A percentile compares a stretch with the other conserved stretches of the same genome.
Conservation (phyloP, 2,329 filamentous ascomycete species). For the Trichoderma cornu-damae region DNA sequence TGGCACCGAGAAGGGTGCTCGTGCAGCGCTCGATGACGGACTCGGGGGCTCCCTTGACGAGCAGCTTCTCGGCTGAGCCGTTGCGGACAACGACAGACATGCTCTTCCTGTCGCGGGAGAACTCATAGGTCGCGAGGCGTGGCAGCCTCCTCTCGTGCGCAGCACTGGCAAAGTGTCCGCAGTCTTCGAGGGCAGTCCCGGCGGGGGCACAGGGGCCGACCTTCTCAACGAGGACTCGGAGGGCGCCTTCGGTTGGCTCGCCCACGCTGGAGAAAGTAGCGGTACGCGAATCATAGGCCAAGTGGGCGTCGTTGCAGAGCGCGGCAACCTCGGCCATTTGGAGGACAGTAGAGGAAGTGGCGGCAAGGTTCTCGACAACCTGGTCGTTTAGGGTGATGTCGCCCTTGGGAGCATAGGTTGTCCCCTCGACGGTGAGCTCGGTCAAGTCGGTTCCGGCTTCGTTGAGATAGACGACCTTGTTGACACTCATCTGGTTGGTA, state of each 20-base stretch:
- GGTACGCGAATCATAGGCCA: constrained; percentile 75
- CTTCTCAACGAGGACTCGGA: constrained; percentile 89
- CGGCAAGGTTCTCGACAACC: constrained; percentile 60
- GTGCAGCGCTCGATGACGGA: constrained; percentile 90
- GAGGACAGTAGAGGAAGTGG: constrained; percentile 67
- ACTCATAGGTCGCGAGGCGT: constrained; percentile 85
- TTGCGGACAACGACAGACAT: constrained; percentile 91
- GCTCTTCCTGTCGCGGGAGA: constrained; percentile 96
- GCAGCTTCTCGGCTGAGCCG: constrained; percentile 66
- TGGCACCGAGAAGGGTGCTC: constrained; percentile 68
- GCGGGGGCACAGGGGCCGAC: constrained; percentile 71
- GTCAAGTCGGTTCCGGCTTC: constrained; percentile 68
- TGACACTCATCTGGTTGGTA: constrained; percentile 99
- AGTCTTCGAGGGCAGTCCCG: constrained; percentile 51
- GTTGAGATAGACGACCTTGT: constrained; percentile 80
- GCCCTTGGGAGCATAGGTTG: constrained; percentile 83
- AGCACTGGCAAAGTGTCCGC: constrained; percentile 75
- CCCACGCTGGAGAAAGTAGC: constrained; percentile 76
- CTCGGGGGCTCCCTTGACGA: constrained; percentile 96
- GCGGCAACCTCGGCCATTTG: constrained; percentile 69
- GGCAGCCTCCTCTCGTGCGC: constrained; percentile 74
- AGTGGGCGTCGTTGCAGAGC: constrained; percentile 82
- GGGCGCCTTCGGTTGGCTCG: constrained; percentile 90
- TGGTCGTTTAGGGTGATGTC: constrained; percentile 65
- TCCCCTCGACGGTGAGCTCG: constrained; percentile 86